A percentile compares a stretch with the other conserved stretches of the same genome.
These are phyloP conservation scores for Cicer chorassanicum DNA, from an alignment of 306 rosid genomes.

Conservation along the genomic window DNA sequence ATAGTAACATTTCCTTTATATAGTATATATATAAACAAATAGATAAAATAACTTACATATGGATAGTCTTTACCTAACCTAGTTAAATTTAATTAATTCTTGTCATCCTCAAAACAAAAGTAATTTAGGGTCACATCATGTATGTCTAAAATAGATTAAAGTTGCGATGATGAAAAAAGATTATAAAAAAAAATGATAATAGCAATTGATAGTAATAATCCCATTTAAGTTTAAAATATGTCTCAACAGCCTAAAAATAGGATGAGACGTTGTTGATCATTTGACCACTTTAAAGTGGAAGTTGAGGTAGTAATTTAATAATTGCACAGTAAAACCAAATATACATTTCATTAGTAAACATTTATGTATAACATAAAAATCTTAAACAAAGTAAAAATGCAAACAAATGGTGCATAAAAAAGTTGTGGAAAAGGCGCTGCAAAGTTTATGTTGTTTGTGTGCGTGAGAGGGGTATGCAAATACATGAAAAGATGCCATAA, in stretches of 20 bases:
- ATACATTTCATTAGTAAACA: background rate
- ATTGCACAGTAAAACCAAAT: too few relatives aligned
- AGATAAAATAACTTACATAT: too few relatives aligned
- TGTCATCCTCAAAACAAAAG: too few relatives aligned
- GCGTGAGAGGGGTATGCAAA: background rate
- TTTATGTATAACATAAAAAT: background rate
- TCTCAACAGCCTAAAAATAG: background rate
- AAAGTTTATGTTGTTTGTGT: slow-evolving; percentile 25
- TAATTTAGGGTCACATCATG: too few relatives aligned
- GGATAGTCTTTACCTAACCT: too few relatives aligned
- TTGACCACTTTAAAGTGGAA: slow-evolving; percentile 8
- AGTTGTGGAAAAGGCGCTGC: background rate
- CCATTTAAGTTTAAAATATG: background rate
- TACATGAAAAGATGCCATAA: background rate
- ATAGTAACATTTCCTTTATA: too few relatives aligned
- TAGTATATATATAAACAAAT: too few relatives aligned
- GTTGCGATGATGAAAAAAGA: too few relatives aligned
- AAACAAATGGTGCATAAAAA: slow-evolving; percentile 38
- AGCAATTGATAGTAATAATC: too few relatives aligned
- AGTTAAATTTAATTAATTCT: too few relatives aligned
- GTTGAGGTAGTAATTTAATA: background rate
- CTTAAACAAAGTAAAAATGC: background rate
- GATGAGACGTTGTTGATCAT: background rate
- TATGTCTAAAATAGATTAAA: too few relatives aligned
- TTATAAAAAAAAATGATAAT: too few relatives aligned